Percentiles rank a stretch among this genome's conserved stretches.
Evolutionary conservation across 2,329 filamentous ascomycete genomes (phyloP).

Genomic region (Neoarthrinium moseri): DNA sequence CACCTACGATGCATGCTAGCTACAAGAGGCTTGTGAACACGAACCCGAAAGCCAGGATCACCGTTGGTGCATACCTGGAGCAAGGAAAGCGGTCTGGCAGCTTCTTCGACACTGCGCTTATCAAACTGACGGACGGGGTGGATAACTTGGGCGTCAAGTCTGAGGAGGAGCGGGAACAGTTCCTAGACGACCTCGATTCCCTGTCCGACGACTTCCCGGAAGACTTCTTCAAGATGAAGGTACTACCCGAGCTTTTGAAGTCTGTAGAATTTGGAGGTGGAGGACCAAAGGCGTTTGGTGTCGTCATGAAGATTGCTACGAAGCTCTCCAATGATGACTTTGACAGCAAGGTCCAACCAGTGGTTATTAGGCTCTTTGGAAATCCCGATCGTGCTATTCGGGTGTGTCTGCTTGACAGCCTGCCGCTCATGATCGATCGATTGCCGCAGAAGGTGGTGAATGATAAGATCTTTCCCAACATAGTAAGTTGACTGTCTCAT

Average conservation of each 20-base stretch:
- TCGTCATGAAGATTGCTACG: constrained; percentile 86
- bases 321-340: constrained; percentile 92
- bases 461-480: constrained; percentile 93
- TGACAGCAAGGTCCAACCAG: constrained; percentile 77
- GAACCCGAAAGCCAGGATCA: constrained; percentile 86
- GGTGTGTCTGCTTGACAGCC: constrained; percentile 84
- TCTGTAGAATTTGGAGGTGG: constrained; percentile 98
- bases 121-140: constrained; percentile 88
- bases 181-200: constrained; percentile 83
- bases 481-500: constrained; percentile 53
- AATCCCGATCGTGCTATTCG: constrained; percentile 91
- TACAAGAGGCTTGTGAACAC: constrained; percentile 88
- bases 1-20: constrained; percentile 82
- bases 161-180: constrained; percentile 78
- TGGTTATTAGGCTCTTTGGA: constrained; percentile 81
- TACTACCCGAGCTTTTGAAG: constrained; percentile 93
- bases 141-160: constrained; percentile 89
- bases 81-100: constrained; percentile 79
- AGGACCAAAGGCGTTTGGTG: constrained; percentile 82
- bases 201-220: constrained; percentile 93
- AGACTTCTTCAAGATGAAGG: constrained; percentile 97
- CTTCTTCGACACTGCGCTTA: constrained; percentile 91
- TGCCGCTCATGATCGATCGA: constrained; percentile 89
- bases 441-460: constrained; percentile 86
- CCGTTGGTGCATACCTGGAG: constrained; percentile 81